Base-by-base conservation (phyloP, 306 rosid species). In the Gastrolobium villosum region DNA sequence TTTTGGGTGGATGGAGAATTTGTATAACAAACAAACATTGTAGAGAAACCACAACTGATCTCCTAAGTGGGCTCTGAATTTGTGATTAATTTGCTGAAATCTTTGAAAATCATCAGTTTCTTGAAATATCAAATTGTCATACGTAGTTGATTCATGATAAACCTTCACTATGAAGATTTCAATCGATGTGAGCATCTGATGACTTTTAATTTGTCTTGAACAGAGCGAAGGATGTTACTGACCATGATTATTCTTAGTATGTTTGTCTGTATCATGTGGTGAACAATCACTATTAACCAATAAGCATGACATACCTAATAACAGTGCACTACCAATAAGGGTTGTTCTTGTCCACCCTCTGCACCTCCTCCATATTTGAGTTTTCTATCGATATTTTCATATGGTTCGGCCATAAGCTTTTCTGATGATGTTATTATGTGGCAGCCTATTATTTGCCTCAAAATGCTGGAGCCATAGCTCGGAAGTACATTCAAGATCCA, bases 401-500 rank as follows among this genome's bases (percentile, higher is more conserved):
- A 46, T 55, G 68, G 53, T 65, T 64, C 64, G 44, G n/a, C 55
- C 39, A 30, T 65, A 70, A 15, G 50, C 37, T 75, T 80, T 37
- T 79, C 54, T 84, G 70, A 78, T 53, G 36, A 36, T 54, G 53
- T 63, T 79, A 43, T 56, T 39, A 50, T 61, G 20, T 87, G 79
- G 82, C 97, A 94, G 99, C 97, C 44, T 92, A 89, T 84, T 90
- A 89, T 89, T 88, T 94, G 87, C 97, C 97, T 69, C 97, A 92
- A 86, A 94, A 94, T 91, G 95, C 97, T 43, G 97, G 99, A 83
- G 92, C 82, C 64, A 84, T 91, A 84, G 99, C 99, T 83, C 88
- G 96, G 65, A 95, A 87, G 82, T 89, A 84, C 83, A 92, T 95
- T 82, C 78, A 89, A 65, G 95, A 95, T 86, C 91, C 94, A 52